phyloP scores from a whole-genome alignment of 2,329 filamentous ascomycete species.

The Fusarium domesticum region DNA sequence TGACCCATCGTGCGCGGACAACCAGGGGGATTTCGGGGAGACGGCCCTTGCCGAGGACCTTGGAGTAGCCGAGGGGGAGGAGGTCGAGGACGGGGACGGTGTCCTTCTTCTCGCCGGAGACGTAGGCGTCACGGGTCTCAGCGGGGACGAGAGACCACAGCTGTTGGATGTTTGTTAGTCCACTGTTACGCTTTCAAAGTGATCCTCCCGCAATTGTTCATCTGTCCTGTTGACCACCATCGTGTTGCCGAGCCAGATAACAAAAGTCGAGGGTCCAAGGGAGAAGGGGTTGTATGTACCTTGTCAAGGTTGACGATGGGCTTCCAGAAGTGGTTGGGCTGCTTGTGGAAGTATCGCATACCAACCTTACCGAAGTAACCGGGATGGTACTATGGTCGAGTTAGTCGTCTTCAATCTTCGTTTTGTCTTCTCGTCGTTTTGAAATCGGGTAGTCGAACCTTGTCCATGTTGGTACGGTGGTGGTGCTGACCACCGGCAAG shows the following conservation, averaged over 20 bases:
- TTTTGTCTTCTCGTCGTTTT: slow-evolving; percentile 35
- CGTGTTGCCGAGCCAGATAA: not conserved
- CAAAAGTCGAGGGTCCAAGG: slow-evolving; percentile 9
- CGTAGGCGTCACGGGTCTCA: slow-evolving; percentile 91
- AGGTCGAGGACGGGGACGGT: slow-evolving; percentile 98
- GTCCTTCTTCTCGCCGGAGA: slow-evolving; percentile 75
- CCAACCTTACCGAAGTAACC: slow-evolving; percentile 99
- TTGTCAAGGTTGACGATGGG: slow-evolving; percentile 98
- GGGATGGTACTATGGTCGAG: slow-evolving; percentile 71
- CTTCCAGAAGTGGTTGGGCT: slow-evolving; percentile 96
- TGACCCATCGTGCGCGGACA: slow-evolving; percentile 92
- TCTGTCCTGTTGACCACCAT: not conserved
- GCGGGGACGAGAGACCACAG: slow-evolving; percentile 92
- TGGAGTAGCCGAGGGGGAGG: slow-evolving; percentile 94
- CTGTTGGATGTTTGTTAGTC: slow-evolving; percentile 48
- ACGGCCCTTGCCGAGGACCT: slow-evolving; percentile 97
- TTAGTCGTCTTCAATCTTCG: slow-evolving; percentile 27
- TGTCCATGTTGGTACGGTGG: slow-evolving; percentile 58
- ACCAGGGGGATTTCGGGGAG: slow-evolving; percentile 90
- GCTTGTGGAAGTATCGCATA: slow-evolving; percentile 97
- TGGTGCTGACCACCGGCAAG: slow-evolving; percentile 99
- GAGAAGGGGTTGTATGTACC: slow-evolving; percentile 48
- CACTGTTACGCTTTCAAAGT: slow-evolving; percentile 1
- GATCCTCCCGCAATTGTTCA: not conserved
- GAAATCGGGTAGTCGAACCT: slow-evolving; percentile 63